Evolutionary conservation across 1,284 basidiomycete species (phyloP), one percentile per base, ranked within the genome.

Genomic region (Trichosporon ovoides): DNA sequence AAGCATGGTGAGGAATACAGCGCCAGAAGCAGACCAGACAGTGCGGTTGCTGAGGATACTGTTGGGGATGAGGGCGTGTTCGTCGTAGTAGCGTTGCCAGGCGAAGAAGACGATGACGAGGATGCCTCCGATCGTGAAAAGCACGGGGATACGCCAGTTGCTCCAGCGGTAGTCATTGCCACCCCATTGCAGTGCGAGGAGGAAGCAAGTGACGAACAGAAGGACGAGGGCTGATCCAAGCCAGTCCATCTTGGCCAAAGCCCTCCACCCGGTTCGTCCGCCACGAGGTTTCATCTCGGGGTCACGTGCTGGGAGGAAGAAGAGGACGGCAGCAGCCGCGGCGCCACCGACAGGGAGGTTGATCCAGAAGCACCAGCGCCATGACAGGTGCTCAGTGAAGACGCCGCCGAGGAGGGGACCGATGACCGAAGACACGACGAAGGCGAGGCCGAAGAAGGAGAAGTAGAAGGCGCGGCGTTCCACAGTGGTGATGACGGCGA

Each of bases 341-440:
- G 65, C 52, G 59, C 66, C 73, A 48, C 77, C 78, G 55, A 79
- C 68, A 7, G 80, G 80, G 0, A 82, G 70, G 68, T 81, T 81
- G 70, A 81, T 80, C 70, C 75, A 80, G 72, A 79, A 80, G 61
- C 77, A 80, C 57, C 70, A 78, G 46, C 80, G 66, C 80, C 80
- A 81, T 0, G 74, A 71, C 34, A 78, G 76, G 18, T 70, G 70
- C 54, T 81, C 76, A 18, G 78, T 79, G 62, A 81, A 81, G 5
- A 74, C 78, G 36, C 78, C 78, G 24, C 77, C 77, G 7, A 79
- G 63, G 14, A 78, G 62, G 0, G 78, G 77, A 7, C 76, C 76
- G 35, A 75, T 66, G 36, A 76, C 71, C 18, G 66, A 69, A 2
- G 74, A 71, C 10, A 79, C 68, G 56, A 77, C 77, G 53, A 80